These are phyloP conservation scores for Solanum okadae DNA, from an alignment of 257 asterid genomes.

Conservation along the genomic window DNA sequence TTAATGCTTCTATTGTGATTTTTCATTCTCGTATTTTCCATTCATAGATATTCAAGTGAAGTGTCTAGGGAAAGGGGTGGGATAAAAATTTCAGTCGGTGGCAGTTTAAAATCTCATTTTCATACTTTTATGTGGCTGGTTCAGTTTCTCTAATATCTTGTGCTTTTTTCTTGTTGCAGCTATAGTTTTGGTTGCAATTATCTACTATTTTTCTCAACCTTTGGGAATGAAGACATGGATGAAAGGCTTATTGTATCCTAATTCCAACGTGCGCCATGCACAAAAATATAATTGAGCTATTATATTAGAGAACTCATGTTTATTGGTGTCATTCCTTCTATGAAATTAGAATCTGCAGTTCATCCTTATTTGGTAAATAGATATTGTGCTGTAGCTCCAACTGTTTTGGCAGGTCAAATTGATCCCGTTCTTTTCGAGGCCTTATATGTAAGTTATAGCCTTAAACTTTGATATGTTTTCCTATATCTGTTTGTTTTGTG, in stretches of 20 bases:
- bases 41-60: background rate
- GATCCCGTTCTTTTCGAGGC: slow-evolving; percentile 95
- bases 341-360: slow-evolving; percentile 7
- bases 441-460: slow-evolving; percentile 63
- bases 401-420: slow-evolving; percentile 77
- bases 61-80: background rate
- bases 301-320: background rate
- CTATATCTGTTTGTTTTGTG: background rate
- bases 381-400: slow-evolving; percentile 87
- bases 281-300: background rate
- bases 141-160: background rate
- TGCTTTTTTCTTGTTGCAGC: slow-evolving; percentile 38
- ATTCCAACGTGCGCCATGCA: background rate
- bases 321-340: background rate
- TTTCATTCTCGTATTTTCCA: background rate
- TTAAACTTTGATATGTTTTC: background rate
- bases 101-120: background rate
- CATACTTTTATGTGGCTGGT: background rate
- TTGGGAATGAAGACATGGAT: slow-evolving; percentile 69
- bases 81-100: too few species aligned
- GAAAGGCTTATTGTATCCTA: slow-evolving; percentile 76
- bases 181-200: slow-evolving; percentile 64
- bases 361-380: slow-evolving; percentile 33
- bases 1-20: background rate
- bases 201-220: slow-evolving; percentile 87